Conservation (phyloP, 2,329 filamentous ascomycete genomes). For the Cryphonectria carpinicola region DNA sequence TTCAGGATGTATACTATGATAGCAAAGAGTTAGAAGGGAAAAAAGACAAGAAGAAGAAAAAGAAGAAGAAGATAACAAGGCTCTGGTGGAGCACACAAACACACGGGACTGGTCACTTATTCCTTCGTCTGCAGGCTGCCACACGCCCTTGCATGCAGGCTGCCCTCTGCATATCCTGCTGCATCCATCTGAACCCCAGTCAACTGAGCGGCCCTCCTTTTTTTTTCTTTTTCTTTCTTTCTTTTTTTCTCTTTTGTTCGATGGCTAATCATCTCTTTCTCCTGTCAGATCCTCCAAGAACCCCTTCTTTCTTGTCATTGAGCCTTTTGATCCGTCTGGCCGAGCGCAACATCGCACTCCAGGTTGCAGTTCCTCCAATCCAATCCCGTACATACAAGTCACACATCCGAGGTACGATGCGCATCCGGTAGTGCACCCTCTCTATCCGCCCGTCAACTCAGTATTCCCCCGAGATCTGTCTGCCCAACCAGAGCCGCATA, state of each 20-base stretch:
- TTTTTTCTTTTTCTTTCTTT: background rate
- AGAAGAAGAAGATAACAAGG: too few species aligned
- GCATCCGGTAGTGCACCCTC: slow-evolving; percentile 8
- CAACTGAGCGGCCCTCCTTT: background rate
- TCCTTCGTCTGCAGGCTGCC: background rate
- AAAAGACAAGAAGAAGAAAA: too few species aligned
- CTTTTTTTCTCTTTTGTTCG: background rate
- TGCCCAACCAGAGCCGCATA: slow-evolving; percentile 22
- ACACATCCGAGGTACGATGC: slow-evolving; percentile 3
- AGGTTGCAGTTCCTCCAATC: background rate
- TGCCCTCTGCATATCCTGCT: background rate
- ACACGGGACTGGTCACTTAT: background rate
- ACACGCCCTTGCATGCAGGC: background rate
- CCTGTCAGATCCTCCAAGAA: background rate
- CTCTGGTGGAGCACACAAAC: background rate
- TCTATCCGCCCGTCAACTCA: slow-evolving; percentile 7
- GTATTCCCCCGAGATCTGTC: slow-evolving; percentile 11
- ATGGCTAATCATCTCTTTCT: slow-evolving; percentile 6
- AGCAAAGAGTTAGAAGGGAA: background rate
- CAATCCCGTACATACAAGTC: background rate
- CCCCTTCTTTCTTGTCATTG: background rate
- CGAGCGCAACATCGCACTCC: background rate
- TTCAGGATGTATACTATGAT: background rate
- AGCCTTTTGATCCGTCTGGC: background rate
- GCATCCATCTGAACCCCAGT: slow-evolving; percentile 1